Evolutionary conservation across 2,329 filamentous ascomycete genomes (phyloP), one percentile per base, ranked within the genome.

Genomic region (Clonostachys sp.): DNA sequence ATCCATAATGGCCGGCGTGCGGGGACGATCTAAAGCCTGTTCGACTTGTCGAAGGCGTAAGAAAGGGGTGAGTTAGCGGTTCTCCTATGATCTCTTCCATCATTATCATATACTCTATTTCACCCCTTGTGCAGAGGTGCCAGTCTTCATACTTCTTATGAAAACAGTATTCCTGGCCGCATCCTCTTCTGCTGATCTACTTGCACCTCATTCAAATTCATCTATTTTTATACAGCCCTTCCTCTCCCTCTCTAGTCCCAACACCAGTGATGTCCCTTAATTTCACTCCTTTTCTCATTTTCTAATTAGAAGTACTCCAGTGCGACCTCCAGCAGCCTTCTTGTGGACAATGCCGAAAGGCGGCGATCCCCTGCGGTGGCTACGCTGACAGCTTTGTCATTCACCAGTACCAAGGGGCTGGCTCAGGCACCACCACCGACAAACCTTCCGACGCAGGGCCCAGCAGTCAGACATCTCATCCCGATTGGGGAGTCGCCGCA

Each of bases 1-100:
- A 30, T 30, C 9, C 24, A 30, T 30, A 30, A 30, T 30, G 24
- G 24, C 10, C 24, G 46, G 46, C 18, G 41, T 48, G 41, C 43
- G 44, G 41, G 46, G 46, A 18, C 46, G 46, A 14, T 36, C 46
- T 8, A 33, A 48, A 36, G 46, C 46, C 13, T 48, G 46, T 18
- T 14, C 39, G 5, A 48, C 46, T 33, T 48, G 46, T 41, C 46
- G 34, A 9, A 24, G 46, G 20, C 41, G 46, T 6, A 48, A 48
- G 41, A 48, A 48, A 44, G 46, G 46, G 12, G 46, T 48, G 33
- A 43, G 46, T 43, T 10, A 17, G 2, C 45, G 17, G 12, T 42
- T 18, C 16, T 33, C 14, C 7, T 34, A n/a, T 13, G n/a, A 12
- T 34, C n/a, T 34, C 43, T 34, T 36, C 13, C 10, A 36, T 16